phyloP scores from a whole-genome alignment of 2,329 filamentous ascomycete genomes.

The Penicillium oxalicum region DNA sequence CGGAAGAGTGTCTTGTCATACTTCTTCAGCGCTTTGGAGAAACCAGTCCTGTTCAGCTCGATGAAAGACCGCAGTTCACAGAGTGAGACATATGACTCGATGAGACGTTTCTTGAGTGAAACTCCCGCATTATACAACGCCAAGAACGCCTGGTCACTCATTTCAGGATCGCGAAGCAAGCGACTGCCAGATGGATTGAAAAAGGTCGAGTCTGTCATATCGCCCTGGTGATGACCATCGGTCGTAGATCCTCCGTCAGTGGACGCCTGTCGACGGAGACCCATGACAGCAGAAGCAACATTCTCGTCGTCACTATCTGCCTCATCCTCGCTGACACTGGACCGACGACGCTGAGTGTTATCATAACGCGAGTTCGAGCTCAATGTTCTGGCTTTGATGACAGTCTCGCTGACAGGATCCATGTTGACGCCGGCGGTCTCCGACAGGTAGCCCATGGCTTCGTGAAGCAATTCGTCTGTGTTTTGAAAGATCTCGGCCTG shows the following conservation, averaged over 20 bases:
- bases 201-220: conserved; percentile 33
- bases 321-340: conserved; percentile 45
- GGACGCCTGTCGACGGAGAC: conserved; percentile 16
- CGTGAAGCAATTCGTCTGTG: conserved; percentile 67
- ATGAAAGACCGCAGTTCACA: conserved; percentile 95
- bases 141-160: conserved; percentile 65
- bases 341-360: conserved; percentile 42
- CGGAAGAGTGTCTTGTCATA: conserved; percentile 94
- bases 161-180: conserved; percentile 61
- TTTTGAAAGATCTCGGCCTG: conserved; percentile 82
- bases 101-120: conserved; percentile 85
- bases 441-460: conserved; percentile 63
- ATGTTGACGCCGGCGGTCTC: conserved; percentile 45
- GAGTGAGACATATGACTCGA: conserved; percentile 81
- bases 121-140: conserved; percentile 66
- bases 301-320: conserved; percentile 57
- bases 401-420: conserved; percentile 38
- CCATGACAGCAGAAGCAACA: conserved; percentile 3
- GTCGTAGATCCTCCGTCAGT: conserved; percentile 24
- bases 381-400: conserved; percentile 38
- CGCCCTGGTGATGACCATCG: conserved; percentile 27
- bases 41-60: conserved; percentile 93
- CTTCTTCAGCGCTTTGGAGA: conserved; percentile 94
- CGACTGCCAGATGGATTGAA: conserved; percentile 21
- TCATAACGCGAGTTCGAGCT: conserved; percentile 42